Evolutionary conservation across 148 eudicot genomes (phyloP).

Genomic region (Rhododendron ferrugineum): DNA sequence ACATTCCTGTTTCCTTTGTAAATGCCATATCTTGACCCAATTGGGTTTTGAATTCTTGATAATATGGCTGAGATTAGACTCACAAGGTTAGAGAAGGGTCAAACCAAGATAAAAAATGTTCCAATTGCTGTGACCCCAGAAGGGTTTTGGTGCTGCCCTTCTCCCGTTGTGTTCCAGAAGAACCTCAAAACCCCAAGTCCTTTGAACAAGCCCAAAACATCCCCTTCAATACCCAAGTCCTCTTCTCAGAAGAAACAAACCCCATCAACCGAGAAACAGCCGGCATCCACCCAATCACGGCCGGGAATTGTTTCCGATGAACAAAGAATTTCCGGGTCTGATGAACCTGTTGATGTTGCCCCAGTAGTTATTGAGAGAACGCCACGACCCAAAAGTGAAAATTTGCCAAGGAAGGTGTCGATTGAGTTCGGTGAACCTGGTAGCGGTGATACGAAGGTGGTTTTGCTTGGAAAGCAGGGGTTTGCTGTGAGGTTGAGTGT

Average conservation of each 20-base stretch:
- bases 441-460: conserved; percentile 72
- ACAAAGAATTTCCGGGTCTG: conserved; percentile 19
- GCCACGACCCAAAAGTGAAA: conserved; percentile 38
- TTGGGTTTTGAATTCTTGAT: conserved; percentile 10
- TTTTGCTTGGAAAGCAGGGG: conserved; percentile 69
- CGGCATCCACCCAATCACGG: conserved; percentile 22
- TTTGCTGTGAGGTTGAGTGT: conserved; percentile 79
- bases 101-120: conserved; percentile 64
- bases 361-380: conserved; percentile 26
- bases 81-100: conserved; percentile 39
- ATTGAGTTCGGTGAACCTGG: conserved; percentile 87
- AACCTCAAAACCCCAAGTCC: conserved; percentile 47
- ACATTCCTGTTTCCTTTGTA: neutral
- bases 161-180: conserved; percentile 73
- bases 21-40: neutral
- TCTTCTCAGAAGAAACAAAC: conserved; percentile 38
- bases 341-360: conserved; percentile 28
- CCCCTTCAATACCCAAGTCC: conserved; percentile 25
- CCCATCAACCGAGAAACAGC: conserved; percentile 33
- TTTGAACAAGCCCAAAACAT: conserved; percentile 45
- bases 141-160: conserved; percentile 95
- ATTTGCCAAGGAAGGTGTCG: conserved; percentile 65
- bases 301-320: conserved; percentile 27
- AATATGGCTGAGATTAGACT: conserved; percentile 66
- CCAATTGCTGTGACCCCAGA: conserved; percentile 96